Evolutionary conservation across 495 filamentous ascomycete genomes (phyloP), one percentile per base, ranked within the genome.

Genomic region (Penicillium salamii): DNA sequence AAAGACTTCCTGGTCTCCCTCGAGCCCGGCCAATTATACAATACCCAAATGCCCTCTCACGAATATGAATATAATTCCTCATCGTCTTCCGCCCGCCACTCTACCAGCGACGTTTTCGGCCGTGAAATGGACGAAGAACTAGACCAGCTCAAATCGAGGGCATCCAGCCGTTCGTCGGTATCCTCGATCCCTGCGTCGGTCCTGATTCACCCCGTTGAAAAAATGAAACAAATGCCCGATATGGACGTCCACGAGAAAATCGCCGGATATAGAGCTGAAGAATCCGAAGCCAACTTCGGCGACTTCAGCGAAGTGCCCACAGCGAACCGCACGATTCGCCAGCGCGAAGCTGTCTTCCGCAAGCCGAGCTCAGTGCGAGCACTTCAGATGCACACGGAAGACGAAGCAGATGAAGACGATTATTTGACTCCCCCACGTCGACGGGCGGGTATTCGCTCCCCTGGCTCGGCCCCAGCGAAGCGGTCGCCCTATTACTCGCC

Each of bases 321-420:
- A 34, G 24, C 47, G 9, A 49, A 62, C 13, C 65, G 64, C 4
- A 61, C 61, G 5, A 62, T 70, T n/a, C 59, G 65, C 14, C 65
- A 69, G 24, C 67, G 67, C 1, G 65, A 73, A 45, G 66, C 77
- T 1, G 74, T 72, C 7, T 88, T 87, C 53, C 76, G 84, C 41
- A 88, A 88, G 7, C 83, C 88, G 1, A 89, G 86, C 29, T 88
- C 85, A 1, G 83, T 92, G 7, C 78, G 83, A 31, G 85, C 85
- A 1, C 83, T 93, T 72, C 88, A 92, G 58, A 88, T 92, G 83
- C 77, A 77, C 39, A 79, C 81, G 0, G 69, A 72, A 58, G 71
- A 67, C 50, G 72, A 75, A 56, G 63, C 58, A 2, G 68, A 67
- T 7, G 64, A 74, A 0, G 70, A 68, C 28, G 70, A 71, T 21